Conservation (phyloP, 345 rosid species). For the Arabidopsis arenosa region DNA sequence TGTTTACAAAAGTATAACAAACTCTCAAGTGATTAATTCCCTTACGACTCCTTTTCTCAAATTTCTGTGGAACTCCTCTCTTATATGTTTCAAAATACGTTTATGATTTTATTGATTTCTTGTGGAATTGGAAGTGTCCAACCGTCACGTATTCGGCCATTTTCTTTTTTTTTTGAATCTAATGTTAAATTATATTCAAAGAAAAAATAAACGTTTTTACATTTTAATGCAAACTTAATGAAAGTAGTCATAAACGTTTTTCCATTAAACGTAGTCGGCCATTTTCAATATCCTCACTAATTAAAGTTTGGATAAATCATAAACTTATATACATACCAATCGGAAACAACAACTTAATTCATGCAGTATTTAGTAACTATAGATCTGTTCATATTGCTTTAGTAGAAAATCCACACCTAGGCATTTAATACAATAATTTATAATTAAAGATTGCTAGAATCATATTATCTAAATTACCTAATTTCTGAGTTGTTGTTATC, state of each 20-base stretch:
- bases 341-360: neutral
- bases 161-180: no score
- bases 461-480: neutral
- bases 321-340: neutral
- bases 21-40: constrained; percentile 25
- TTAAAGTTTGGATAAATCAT: neutral
- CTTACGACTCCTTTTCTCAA: constrained; percentile 21
- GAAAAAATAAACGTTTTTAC: no score
- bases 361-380: constrained; percentile 5
- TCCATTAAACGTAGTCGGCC: neutral
- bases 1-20: constrained; percentile 24
- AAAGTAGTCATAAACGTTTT: no score
- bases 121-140: constrained; percentile 22
- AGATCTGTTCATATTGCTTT: neutral
- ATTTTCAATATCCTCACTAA: neutral
- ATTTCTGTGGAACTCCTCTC: neutral
- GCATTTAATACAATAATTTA: no score
- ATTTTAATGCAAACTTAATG: no score
- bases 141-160: neutral
- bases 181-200: no score
- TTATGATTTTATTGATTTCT: neutral
- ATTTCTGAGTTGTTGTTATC: neutral
- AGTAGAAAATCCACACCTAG: neutral
- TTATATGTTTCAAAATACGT: neutral
- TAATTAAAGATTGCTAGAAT: no score